Percentiles rank a stretch among this genome's conserved stretches.
Evolutionary conservation across 169 alveolate genomes (phyloP).

Genomic region (Eimeria sp.): DNA sequence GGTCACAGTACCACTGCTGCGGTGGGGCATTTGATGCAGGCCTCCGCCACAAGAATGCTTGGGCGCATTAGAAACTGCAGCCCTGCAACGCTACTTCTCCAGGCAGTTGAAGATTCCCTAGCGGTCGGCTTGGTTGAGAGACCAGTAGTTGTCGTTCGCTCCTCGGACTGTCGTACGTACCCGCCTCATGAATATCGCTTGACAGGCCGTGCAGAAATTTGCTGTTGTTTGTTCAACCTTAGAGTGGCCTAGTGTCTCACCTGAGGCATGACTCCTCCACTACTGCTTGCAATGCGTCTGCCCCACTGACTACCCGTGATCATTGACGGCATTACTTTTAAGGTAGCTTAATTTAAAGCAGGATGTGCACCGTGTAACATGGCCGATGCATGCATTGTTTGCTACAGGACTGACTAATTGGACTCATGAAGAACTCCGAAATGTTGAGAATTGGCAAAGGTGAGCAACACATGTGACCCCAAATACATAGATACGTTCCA

Average conservation of each 20-base stretch:
- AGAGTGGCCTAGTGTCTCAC: neutral
- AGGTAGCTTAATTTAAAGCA: neutral
- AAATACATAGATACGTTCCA: neutral
- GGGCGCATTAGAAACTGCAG: slow-evolving; percentile 4
- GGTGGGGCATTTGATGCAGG: slow-evolving; percentile 4
- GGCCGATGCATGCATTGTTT: neutral
- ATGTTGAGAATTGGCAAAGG: slow-evolving; percentile 66
- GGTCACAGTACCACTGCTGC: neutral
- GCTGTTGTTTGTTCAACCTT: neutral
- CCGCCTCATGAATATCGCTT: neutral
- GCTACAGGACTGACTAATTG: slow-evolving; percentile 16
- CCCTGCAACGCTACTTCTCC: slow-evolving; percentile 26
- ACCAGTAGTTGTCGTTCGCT: slow-evolving; percentile 41
- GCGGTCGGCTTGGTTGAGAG: slow-evolving; percentile 16
- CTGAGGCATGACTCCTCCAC: neutral
- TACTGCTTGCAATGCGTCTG: neutral
- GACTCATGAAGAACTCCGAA: slow-evolving; percentile 36
- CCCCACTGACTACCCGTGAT: neutral
- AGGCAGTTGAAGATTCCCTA: slow-evolving; percentile 27
- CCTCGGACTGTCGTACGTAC: slow-evolving; percentile 36
- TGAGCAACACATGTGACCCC: neutral
- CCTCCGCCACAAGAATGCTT: slow-evolving; percentile 54
- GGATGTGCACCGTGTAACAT: neutral
- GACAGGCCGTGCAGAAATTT: neutral
- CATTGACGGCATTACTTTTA: neutral